Evolutionary conservation across 768 basidiomycete genomes (phyloP).

Genomic region (Cystofilobasidium bisporidii): DNA sequence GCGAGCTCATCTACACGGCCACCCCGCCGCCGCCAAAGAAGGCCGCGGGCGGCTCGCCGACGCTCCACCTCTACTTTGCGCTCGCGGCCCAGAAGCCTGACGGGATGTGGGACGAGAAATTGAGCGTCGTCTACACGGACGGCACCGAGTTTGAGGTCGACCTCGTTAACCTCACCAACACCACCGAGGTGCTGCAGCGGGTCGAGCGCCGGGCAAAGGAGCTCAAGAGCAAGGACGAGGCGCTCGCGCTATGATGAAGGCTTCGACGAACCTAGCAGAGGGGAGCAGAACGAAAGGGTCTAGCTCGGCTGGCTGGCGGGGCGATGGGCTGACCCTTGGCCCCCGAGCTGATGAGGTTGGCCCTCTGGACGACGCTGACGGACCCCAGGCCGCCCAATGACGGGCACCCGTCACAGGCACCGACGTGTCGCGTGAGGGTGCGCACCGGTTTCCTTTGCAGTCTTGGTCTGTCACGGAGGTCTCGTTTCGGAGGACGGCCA

Average conservation of each 20-base stretch:
- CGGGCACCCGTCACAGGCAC: no score
- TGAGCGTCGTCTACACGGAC: conserved; percentile 2
- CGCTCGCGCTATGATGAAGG: neutral
- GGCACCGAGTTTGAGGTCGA: conserved; percentile 12
- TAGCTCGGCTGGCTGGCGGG: no score
- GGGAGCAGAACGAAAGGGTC: no score
- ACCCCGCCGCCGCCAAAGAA: conserved; percentile 11
- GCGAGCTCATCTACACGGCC: conserved; percentile 4
- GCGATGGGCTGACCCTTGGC: no score
- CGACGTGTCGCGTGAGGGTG: no score
- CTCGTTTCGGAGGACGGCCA: no score
- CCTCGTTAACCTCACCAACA: neutral
- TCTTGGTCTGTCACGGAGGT: no score
- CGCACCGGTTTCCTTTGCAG: no score
- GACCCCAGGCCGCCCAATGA: no score
- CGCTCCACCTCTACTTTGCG: neutral
- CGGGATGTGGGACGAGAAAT: neutral
- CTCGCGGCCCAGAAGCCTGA: neutral
- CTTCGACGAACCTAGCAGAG: no score
- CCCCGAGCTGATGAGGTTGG: no score
- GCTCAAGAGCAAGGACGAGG: conserved; percentile 7
- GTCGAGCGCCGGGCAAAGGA: neutral
- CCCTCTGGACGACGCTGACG: no score
- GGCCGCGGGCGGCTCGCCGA: conserved; percentile 9
- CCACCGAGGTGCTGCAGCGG: neutral